Evolutionary conservation across 306 rosid genomes (phyloP), one percentile per base, ranked within the genome.

Genomic region (Hylodesmum podocarpum): DNA sequence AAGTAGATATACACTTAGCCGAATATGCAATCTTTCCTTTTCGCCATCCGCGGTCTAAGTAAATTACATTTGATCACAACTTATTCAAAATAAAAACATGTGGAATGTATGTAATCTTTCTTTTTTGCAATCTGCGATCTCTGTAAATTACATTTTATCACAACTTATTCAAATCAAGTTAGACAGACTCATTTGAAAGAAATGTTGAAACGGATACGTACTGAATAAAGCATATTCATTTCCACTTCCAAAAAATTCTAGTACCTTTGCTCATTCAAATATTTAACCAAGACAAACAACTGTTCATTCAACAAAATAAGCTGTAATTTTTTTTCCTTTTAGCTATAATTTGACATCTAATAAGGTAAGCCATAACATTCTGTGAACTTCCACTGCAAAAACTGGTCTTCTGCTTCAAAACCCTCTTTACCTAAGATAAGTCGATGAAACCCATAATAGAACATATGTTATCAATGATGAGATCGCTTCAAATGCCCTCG

Each of bases 401-500:
- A 82, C 80, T 73, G 84, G 81, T 72, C 72, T 34, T 70, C 50
- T n/a, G 66, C 81, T 66, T 16, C 21, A 36, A 85, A 78, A 29
- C 55, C 44, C 59, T 36, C 72, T 54, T 70, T 73, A 85, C 58
- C 73, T 92, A 33, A 95, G 91, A 89, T 92, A 95, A 22, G 97
- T 90, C 1, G 98, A 92, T 16, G 98, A 91, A 72, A 95, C 75
- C 97, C 98, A 95, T 37, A 95, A 89, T 13, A 90, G 73, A 63
- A 88, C 86, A 72, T 89, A 95, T 11, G 90, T 83, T 87, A 90
- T 81, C 89, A 95, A 49, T 46, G 98, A 92, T 57, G 92, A 79
- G 55, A 88, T 89, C 77, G 90, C 97, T 86, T 95, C 98, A 84
- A 95, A 95, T 78, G 93, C 87, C 78, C 93, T 90, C 55, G 68